phyloP scores from a whole-genome alignment of 192 early-diverging fungal genomes.

The Jimgerdemannia lactiflua region DNA sequence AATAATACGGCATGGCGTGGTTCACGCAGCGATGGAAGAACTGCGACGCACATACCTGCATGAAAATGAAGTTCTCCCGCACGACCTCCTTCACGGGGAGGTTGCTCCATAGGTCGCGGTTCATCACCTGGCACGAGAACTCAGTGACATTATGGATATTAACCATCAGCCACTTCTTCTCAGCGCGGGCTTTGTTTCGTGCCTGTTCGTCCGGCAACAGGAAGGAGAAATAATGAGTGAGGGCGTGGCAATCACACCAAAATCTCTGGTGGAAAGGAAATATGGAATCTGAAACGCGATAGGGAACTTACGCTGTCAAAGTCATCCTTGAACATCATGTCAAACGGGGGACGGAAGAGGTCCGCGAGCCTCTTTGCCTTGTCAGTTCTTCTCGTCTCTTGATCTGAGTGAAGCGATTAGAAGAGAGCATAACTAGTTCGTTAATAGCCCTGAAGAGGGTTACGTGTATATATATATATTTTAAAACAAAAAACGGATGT shows the following conservation, averaged over 20 bases:
- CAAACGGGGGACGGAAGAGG: constrained; percentile 83
- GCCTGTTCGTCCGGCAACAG: constrained; percentile 36
- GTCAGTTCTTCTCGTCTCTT: constrained; percentile 1
- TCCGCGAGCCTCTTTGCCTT: constrained; percentile 64
- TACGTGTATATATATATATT: too few species aligned
- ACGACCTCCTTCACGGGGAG: constrained; percentile 72
- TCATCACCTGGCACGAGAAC: constrained; percentile 86
- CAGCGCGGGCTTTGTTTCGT: constrained; percentile 52
- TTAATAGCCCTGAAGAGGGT: too few species aligned
- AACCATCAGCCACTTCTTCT: constrained; percentile 81
- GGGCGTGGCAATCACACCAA: neutral
- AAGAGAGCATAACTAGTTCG: too few species aligned
- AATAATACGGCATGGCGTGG: neutral
- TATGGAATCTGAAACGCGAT: neutral
- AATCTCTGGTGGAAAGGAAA: neutral
- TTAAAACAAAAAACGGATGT: neutral
- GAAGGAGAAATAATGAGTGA: neutral
- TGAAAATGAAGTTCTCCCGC: constrained; percentile 78
- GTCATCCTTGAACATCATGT: constrained; percentile 77
- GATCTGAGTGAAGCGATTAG: neutral
- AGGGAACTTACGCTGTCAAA: constrained; percentile 56
- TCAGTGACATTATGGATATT: constrained; percentile 84
- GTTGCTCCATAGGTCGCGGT: constrained; percentile 94
- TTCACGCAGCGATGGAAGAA: neutral
- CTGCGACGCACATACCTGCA: constrained; percentile 53